Conservation (phyloP, 108 stramenopile species). For the Aurantiochytrium sp. region DNA sequence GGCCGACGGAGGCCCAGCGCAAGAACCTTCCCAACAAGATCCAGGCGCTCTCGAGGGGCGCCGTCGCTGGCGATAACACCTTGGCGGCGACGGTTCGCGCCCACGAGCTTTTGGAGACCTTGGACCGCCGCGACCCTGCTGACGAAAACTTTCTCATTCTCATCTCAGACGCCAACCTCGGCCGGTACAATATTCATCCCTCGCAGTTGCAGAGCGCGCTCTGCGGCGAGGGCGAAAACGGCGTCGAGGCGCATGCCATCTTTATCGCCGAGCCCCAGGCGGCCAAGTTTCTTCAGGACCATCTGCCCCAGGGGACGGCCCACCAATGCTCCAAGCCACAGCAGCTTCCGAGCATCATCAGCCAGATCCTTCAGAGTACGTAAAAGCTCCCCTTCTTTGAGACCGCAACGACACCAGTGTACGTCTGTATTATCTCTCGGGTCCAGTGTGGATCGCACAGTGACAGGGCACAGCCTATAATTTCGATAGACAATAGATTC, state of each 20-base stretch:
- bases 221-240: background rate
- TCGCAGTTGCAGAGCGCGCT: background rate
- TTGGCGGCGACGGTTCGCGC: slow-evolving; percentile 69
- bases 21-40: slow-evolving; percentile 67
- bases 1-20: slow-evolving; percentile 59
- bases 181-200: slow-evolving; percentile 71
- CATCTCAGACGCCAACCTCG: slow-evolving; percentile 77
- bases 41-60: slow-evolving; percentile 78
- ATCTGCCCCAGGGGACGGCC: background rate
- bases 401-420: background rate
- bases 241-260: slow-evolving; percentile 30
- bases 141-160: slow-evolving; percentile 61
- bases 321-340: background rate
- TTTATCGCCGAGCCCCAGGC: slow-evolving; percentile 10
- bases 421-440: background rate
- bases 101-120: slow-evolving; percentile 40
- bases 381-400: no score
- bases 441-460: background rate
- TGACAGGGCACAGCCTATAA: no score
- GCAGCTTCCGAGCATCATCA: background rate
- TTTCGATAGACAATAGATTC: no score
- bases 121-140: slow-evolving; percentile 27
- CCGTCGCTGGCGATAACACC: slow-evolving; percentile 73
- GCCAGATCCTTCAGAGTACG: background rate
- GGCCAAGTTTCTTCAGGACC: background rate